Base-by-base conservation (phyloP, 1,284 basidiomycete species). In the Cystobasidium sp. region DNA sequence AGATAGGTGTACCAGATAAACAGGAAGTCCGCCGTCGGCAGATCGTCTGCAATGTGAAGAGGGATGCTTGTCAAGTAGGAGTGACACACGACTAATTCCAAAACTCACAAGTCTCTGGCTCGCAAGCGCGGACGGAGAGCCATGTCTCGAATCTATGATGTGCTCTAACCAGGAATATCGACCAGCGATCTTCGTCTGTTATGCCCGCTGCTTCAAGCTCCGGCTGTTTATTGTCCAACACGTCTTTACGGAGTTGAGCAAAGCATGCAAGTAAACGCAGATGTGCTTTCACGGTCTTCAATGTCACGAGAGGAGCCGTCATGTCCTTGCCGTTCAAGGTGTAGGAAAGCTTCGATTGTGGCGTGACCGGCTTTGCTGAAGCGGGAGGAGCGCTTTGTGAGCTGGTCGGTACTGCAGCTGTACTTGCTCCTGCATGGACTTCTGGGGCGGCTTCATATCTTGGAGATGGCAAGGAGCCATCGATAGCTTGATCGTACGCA, bases 1-100 rank as follows among this genome's bases (percentile, higher is more conserved):
- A 71, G 59, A 52, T 71, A 71, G 8, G 69, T 61, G 22, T 71
- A 71, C 59, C 58, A 71, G 37, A 71, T 71, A 43, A 71, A 64
- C 43, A 71, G 47, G 39, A 71, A 64, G 51, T 71, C 69, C 14
- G 61, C 49, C 10, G 58, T 61, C 12, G 69, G 69, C 20, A 64
- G 24, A 41, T 71, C 69, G 41, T 71, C 69, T 71, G 37, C 8
- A 31, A 31, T 5, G 31, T 31, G 31, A 31, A 31, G 31, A 31
- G 31, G 31, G 2, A 31, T 31, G 31, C 31, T 31, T 31, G 31
- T 31, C 31, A 31, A 31, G 31, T 31, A 31, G 51, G 14, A 39
- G 14, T 14, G 43, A 22, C 22, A 39, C 20, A 51, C 8, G 18
- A 65, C 10, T 49, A 37, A 46, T 20, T 24, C 12, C 7, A 63